Evolutionary conservation across 1,139 yeast genomes (phyloP).

Genomic region (Saccharomyces hybrid): DNA sequence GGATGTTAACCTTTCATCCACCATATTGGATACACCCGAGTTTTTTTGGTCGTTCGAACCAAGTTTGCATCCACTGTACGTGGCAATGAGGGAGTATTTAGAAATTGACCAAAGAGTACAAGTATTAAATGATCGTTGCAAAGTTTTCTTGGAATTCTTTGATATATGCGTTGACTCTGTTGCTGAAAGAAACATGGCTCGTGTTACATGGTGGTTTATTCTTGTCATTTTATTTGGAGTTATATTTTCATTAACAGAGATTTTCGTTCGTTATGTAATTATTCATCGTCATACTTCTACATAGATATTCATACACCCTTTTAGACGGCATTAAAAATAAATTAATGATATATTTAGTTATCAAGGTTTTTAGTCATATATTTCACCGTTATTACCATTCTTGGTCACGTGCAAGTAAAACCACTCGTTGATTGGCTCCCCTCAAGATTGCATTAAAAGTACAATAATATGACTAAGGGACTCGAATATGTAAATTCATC

Average conservation of each 20-base stretch:
- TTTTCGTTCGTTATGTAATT: constrained; percentile 47
- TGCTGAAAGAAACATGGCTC: constrained; percentile 84
- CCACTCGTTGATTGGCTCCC: not conserved
- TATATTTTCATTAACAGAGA: constrained; percentile 56
- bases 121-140: constrained; percentile 86
- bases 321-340: not conserved
- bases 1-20: constrained; percentile 85
- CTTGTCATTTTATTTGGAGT: constrained; percentile 73
- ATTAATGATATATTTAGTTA: not conserved
- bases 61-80: constrained; percentile 82
- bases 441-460: not conserved
- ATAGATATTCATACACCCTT: not conserved
- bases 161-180: constrained; percentile 90
- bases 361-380: not conserved
- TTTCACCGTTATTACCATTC: not conserved
- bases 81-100: constrained; percentile 82
- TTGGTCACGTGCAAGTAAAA: not conserved
- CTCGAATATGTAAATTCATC: not conserved
- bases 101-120: constrained; percentile 93
- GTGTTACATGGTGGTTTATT: constrained; percentile 87
- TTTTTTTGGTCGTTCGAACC: constrained; percentile 97
- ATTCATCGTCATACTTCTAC: constrained; percentile 28
- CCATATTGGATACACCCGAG: constrained; percentile 89
- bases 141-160: constrained; percentile 85
- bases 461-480: not conserved